Evolutionary conservation across 371 early-diverging fungal species (phyloP), one percentile per base, ranked within the genome.

Genomic region (Lichtheimia ramosa): DNA sequence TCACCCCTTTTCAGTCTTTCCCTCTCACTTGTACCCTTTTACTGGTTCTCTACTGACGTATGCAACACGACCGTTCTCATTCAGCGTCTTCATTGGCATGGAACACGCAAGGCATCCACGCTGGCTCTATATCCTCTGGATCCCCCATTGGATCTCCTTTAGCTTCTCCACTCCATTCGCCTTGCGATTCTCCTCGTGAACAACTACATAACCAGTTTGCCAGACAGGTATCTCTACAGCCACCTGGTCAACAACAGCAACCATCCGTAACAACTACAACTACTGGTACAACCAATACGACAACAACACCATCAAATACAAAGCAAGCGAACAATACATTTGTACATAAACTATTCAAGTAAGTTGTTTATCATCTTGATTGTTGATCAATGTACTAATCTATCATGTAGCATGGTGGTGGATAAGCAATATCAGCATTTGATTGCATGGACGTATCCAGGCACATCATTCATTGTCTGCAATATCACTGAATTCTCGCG

Each of bases 401-500:
- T 25, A 39, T 54, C 20, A 6, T 54, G 23, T 66, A 84, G 85
- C 68, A 90, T 91, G 90, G 89, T 92, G 43, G 73, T 82, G 49
- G 91, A 91, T 75, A 77, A 78, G 55, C 79, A 82, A 58, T 85
- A 87, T 66, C 87, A 89, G 67, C 86, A 88, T 63, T 69, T 88
- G 62, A 91, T 92, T 56, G 79, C 84, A 16, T 92, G 92, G 92
- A 87, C 85, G 70, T 82, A 77, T 54, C 77, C 85, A 16, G 93
- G 93, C 18, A 82, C 87, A 1, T 89, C 92, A 24, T 95, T 96
- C 66, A 80, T 92, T 49, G 94, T 96, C 43, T 85, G 87, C 74
- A 89, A 94, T 63, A 89, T 89, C 24, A 81, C 81, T 58, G 91
- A 89, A 53, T 91, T 92, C 69, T 77, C 87, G 16, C 71, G 83